Evolutionary conservation across 2,329 filamentous ascomycete species (phyloP), one percentile per base, ranked within the genome.

Genomic region (Curvularia sp.): DNA sequence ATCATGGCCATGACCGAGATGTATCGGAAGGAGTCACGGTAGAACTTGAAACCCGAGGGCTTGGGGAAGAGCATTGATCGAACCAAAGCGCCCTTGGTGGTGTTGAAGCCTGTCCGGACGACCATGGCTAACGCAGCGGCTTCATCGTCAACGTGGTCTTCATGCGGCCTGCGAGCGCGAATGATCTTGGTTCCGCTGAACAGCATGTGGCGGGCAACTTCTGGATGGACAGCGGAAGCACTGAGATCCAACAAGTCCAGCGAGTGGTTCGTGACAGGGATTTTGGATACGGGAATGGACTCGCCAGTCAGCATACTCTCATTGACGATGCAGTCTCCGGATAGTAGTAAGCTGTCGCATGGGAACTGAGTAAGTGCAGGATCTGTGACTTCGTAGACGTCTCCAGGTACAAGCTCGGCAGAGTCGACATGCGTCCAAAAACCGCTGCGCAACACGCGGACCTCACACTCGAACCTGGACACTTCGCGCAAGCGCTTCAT

Each of bases 31-130:
- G 94, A 97, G 76, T 99, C 95, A 42, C 92, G 88, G 76, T 99
- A 99, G 75, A 99, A 99, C 71, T 96, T 98, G 85, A 99, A 99
- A 0, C 94, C 94, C 0, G 94, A 97, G 1, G 95, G 95, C 73
- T 99, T 99, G 0, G 95, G 96, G 74, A 99, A 99, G 38, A 99
- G 85, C 94, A 99, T 99, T 0, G 95, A 98, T 24, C 95, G 90
- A 58, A 99, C 93, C 18, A 99, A 82, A 9, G 95, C 92, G 24
- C 95, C 95, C 76, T 99, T 99, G 1, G 95, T 99, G 0, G 95
- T 99, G 75, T 96, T 96, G 79, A 99, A 99, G 1, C 95, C 95
- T 2, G 93, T 99, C 62, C 95, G 87, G 28, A 97, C 89, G 15
- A 97, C 93, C 78, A 99, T 89, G 12, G 94, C 95, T 35, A 99